Conservation (phyloP, 768 basidiomycete genomes). For the Suillus brevipes region DNA sequence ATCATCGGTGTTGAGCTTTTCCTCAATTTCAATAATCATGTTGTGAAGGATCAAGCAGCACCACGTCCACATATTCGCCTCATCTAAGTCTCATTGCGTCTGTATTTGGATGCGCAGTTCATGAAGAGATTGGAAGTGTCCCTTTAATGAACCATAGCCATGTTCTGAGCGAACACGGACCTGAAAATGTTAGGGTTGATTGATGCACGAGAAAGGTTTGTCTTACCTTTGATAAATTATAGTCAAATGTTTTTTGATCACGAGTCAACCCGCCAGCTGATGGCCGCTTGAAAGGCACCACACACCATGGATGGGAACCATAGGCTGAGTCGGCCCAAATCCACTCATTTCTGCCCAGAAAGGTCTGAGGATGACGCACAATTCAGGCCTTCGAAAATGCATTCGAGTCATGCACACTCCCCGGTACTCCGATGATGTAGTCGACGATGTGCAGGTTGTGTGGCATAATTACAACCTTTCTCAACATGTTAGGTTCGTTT, state of each 20-base stretch:
- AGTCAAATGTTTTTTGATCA: slow-evolving; percentile 24
- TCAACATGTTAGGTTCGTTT: neutral
- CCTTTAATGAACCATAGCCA: slow-evolving; percentile 16
- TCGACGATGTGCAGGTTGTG: slow-evolving; percentile 17
- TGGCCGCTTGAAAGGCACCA: slow-evolving; percentile 29
- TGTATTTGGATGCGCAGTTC: slow-evolving; percentile 17
- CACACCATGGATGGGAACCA: slow-evolving; percentile 21
- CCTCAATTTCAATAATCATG: slow-evolving; percentile 19
- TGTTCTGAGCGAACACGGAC: slow-evolving; percentile 11
- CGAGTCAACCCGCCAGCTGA: slow-evolving; percentile 12
- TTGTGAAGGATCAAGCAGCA: slow-evolving; percentile 16
- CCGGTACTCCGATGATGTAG: slow-evolving; percentile 17
- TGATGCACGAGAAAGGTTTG: neutral
- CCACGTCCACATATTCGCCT: slow-evolving; percentile 9
- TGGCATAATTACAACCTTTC: slow-evolving; percentile 13
- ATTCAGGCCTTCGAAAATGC: slow-evolving; percentile 6
- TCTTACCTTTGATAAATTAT: slow-evolving; percentile 23
- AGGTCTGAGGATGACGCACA: neutral
- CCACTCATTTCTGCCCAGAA: slow-evolving; percentile 16
- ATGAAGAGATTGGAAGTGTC: slow-evolving; percentile 12
- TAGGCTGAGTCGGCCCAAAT: slow-evolving; percentile 24
- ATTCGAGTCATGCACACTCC: slow-evolving; percentile 15
- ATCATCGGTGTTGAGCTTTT: slow-evolving; percentile 1
- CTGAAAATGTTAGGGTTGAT: slow-evolving; percentile 3
- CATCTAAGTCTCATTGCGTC: neutral